Base-by-base conservation (phyloP, 306 rosid genomes). In the Casuarina glauca region DNA sequence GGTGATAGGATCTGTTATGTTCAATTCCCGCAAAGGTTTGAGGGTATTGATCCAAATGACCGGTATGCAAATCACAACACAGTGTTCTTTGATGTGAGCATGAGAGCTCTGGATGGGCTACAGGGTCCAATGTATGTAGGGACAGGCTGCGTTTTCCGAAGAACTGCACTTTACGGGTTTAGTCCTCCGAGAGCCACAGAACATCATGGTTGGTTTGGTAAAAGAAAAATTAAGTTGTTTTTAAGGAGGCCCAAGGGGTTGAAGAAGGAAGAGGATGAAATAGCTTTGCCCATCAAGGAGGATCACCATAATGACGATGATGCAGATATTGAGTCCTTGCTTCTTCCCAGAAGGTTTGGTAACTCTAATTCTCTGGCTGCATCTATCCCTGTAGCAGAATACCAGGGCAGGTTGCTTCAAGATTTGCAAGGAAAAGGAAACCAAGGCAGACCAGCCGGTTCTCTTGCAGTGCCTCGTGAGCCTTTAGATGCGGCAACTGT, bases 101-200 rank as follows among this genome's bases (percentile, higher is more conserved):
- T 93, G 97, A 85, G 97, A 73, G 97, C 97, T 74, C 92, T 93
- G 67, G 97, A 93, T 78, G 97, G 96, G 52, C 78, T 93, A 70
- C 97, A 93, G 77, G 97, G 97, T 11, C 97, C 97, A 39, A 87
- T 90, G 89, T 93, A 93, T 68, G 97, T 93, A 45, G 97, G 97
- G 69, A 93, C 97, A 0, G 97, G 97, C 69, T 89, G 96, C 86
- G 81, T 93, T 77, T 93, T 93, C 81, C 82, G 97, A 75, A 83
- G 97, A 84, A 93, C 93, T 4, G 97, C 97, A 38, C 84, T 93
- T 6, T 93, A 93, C 67, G 97, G 97, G 12, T 93, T 93, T 78
- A 90, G 96, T 72, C 97, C 97, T 57, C 97, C 97, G 10, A 66
- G 92, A 86, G 90, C 96, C 42, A 87, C 97, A 2, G 97, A 93